Base-by-base conservation (phyloP, 1,284 basidiomycete genomes). In the Mycena sp. region DNA sequence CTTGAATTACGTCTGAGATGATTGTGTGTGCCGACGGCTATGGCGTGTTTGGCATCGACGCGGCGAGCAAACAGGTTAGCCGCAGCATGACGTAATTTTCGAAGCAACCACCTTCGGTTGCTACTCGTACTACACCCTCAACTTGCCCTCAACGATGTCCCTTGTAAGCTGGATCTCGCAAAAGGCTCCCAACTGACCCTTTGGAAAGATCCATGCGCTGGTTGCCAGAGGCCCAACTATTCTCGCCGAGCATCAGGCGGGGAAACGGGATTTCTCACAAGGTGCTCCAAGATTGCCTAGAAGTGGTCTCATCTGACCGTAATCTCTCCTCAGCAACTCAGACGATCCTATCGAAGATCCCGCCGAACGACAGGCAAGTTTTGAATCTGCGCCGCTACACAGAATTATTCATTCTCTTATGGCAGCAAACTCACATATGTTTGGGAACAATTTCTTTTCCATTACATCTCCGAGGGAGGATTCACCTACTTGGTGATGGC, bases 361-460 rank as follows among this genome's bases (percentile, higher is more conserved):
- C 96, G 1, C 94, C 94, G 1, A 94, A 94, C 74, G 90, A 98
- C 63, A 83, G 82, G 81, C 78, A 69, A 43, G 66, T 38, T 12
- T 9, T 25, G 17, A 63, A 41, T 26, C 37, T 46, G 35, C 41
- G 35, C 41, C 9, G 17, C 23, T 29, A 17, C 12, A 46, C 17
- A 23, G 35, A 10, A 9, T 29, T 56, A 14, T 21, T 56, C 11
- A 61, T 32, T 40, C 50, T 64, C 9, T 61, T 56, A 17, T 37
- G 48, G 55, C 77, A 93, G 92, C 76, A 98, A 98, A 78, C 85
- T 99, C 58, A 97, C 95, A 35, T 98, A 97, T 81, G 94, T 93
- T 53, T 96, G 94, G 94, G 94, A 98, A 75, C 90, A 96, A 78
- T 97, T 94, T 75, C 84, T 98, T 28, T 98, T 99, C 74, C 97